Evolutionary conservation across 768 basidiomycete species (phyloP).

Genomic region (Hericium rajendrae): DNA sequence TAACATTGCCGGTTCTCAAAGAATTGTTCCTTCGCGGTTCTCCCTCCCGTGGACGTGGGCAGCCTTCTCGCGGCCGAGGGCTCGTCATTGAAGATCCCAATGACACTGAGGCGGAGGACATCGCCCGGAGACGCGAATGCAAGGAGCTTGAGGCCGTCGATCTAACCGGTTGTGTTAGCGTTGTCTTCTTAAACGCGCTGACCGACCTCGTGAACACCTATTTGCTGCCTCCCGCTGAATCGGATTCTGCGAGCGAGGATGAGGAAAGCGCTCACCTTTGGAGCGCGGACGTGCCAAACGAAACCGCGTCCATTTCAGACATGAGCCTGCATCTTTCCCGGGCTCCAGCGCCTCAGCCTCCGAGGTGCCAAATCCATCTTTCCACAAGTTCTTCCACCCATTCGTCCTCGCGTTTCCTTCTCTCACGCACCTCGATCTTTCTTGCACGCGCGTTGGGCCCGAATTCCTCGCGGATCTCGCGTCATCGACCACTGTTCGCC

Average conservation of each 20-base stretch:
- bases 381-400: constrained; percentile 52
- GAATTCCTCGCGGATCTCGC: constrained; percentile 65
- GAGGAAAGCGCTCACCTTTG: constrained; percentile 8
- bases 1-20: constrained; percentile 75
- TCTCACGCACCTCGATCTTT: constrained; percentile 45
- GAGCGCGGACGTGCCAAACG: constrained; percentile 17
- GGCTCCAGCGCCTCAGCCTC: constrained; percentile 68
- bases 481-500: constrained; percentile 49
- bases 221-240: constrained; percentile 38
- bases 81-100: constrained; percentile 34
- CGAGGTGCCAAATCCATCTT: constrained; percentile 75
- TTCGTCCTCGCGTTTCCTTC: constrained; percentile 78
- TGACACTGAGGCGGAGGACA: constrained; percentile 68
- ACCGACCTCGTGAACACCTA: constrained; percentile 71
- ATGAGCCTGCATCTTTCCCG: constrained; percentile 54
- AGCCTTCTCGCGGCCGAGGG: constrained; percentile 56
- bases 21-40: constrained; percentile 86
- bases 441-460: constrained; percentile 73
- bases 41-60: constrained; percentile 58
- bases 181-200: constrained; percentile 80
- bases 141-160: constrained; percentile 83
- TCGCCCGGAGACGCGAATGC: constrained; percentile 42
- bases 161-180: constrained; percentile 89
- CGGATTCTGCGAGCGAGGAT: constrained; percentile 31
- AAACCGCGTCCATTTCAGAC: constrained; percentile 26